A percentile compares a stretch with the other conserved stretches of the same genome.
Conservation (phyloP, 1,139 yeast species). For the Geotrichum phurueaensis region DNA sequence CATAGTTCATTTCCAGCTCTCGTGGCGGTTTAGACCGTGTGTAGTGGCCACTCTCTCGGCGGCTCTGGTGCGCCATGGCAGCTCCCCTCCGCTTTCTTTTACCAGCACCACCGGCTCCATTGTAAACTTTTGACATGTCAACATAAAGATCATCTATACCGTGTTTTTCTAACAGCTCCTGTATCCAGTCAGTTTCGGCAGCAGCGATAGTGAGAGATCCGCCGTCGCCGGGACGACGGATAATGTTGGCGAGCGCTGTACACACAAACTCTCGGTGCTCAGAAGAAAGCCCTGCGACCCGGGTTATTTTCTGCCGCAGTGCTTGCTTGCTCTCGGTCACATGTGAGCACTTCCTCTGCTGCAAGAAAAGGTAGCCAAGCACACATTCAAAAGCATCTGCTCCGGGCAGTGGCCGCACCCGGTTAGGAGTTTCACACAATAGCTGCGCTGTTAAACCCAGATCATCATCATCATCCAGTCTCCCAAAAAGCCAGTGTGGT, state of each 20-base stretch:
- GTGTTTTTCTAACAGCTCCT: background rate
- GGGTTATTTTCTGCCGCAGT: background rate
- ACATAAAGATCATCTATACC: background rate
- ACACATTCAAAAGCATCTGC: background rate
- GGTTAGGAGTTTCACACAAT: background rate
- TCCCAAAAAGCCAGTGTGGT: background rate
- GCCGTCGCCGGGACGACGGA: background rate
- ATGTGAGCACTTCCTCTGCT: background rate
- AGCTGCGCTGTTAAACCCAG: background rate
- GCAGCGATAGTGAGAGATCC: background rate
- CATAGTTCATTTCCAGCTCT: background rate
- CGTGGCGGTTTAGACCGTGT: background rate
- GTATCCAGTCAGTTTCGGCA: background rate
- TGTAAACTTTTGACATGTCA: background rate
- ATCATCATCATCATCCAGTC: background rate
- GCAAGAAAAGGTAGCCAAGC: background rate
- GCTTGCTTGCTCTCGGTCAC: background rate
- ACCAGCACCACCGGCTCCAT: background rate
- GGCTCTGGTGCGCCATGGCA: background rate
- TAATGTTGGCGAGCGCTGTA: background rate
- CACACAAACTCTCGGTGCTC: constrained; percentile 4
- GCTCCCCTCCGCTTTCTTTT: background rate
- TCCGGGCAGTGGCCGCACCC: background rate
- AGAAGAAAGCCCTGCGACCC: background rate
- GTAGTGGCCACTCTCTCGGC: background rate